Conservation (phyloP, 768 basidiomycete genomes). For the Amanita rubescens region DNA sequence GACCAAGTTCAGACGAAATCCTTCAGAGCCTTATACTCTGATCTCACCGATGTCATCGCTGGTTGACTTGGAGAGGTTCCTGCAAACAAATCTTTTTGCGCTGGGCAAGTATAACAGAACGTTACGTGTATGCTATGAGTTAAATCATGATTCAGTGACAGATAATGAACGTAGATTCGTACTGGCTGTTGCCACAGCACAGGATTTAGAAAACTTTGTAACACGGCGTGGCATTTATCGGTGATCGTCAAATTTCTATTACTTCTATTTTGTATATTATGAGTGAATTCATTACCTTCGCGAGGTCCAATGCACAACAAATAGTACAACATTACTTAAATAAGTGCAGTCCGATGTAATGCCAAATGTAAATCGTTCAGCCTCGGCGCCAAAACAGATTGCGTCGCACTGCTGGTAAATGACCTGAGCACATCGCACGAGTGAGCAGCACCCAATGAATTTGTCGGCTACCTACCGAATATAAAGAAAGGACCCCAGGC, state of each 20-base stretch:
- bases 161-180: conserved; percentile 79
- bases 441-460: background rate
- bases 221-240: conserved; percentile 36
- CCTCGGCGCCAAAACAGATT: conserved; percentile 27
- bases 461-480: conserved; percentile 34
- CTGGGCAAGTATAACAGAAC: conserved; percentile 41
- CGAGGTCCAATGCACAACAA: background rate
- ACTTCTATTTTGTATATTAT: background rate
- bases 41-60: conserved; percentile 79
- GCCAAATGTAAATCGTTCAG: no score
- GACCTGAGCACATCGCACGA: conserved; percentile 18
- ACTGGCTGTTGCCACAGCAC: conserved; percentile 67
- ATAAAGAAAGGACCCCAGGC: conserved; percentile 54
- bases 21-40: conserved; percentile 61
- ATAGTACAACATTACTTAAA: background rate
- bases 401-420: conserved; percentile 29
- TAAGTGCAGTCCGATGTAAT: background rate
- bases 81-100: conserved; percentile 66
- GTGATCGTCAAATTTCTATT: background rate
- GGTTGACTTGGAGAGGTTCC: conserved; percentile 74
- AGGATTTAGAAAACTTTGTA: conserved; percentile 66
- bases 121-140: background rate
- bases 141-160: conserved; percentile 51
- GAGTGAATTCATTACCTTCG: background rate
- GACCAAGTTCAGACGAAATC: conserved; percentile 63